phyloP scores from a whole-genome alignment of 345 rosid genomes.

The Psidium friedrichsthalianum region DNA sequence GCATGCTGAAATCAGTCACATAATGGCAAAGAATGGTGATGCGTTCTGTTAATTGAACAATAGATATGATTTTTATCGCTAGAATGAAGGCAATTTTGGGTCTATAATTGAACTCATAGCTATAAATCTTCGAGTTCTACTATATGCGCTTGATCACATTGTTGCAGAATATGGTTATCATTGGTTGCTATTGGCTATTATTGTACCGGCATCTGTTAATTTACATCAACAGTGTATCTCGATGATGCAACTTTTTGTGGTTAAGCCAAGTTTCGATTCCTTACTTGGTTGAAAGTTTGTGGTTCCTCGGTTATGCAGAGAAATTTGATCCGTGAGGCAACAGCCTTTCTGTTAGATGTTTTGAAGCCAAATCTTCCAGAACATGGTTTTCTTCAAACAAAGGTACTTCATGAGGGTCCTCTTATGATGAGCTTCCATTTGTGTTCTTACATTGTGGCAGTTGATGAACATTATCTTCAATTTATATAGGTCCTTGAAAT shows the following conservation, averaged over 20 bases:
- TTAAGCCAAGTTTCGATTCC: neutral
- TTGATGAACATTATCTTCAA: slow-evolving; percentile 2
- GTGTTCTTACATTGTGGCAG: neutral
- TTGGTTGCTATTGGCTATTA: neutral
- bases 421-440: neutral
- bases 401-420: slow-evolving; percentile 29
- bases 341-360: slow-evolving; percentile 94
- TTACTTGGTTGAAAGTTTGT: neutral
- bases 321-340: slow-evolving; percentile 95
- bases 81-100: neutral
- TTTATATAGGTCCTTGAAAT: slow-evolving; percentile 80
- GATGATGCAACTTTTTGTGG: neutral
- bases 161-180: neutral
- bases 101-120: neutral
- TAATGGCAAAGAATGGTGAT: neutral
- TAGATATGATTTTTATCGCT: neutral
- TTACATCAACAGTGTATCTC: neutral
- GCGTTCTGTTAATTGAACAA: neutral
- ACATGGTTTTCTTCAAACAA: slow-evolving; percentile 82
- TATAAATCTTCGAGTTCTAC: neutral
- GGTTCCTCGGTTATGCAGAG: slow-evolving; percentile 33
- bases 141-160: neutral
- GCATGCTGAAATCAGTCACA: neutral
- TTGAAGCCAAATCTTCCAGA: slow-evolving; percentile 94
- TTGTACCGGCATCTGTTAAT: neutral